These are phyloP conservation scores for Amanita exitialis DNA, from an alignment of 768 basidiomycete species.

Conservation along the genomic window DNA sequence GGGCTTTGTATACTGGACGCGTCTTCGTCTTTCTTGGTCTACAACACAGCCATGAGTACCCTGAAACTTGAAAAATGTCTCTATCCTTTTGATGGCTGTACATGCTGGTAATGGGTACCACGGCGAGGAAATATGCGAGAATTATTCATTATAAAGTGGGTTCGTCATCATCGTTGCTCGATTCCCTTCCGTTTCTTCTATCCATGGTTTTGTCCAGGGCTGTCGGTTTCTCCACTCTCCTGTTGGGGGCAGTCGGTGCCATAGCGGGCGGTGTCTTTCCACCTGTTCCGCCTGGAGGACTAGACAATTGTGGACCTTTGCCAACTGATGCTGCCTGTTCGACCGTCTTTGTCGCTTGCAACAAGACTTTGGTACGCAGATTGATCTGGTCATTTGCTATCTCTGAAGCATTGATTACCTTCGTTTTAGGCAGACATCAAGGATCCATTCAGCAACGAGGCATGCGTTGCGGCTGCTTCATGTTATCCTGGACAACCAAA, in stretches of 20 bases:
- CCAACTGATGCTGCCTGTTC: conserved; percentile 7
- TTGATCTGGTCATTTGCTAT: neutral
- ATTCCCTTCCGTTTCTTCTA: neutral
- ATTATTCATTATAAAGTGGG: neutral
- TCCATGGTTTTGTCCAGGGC: neutral
- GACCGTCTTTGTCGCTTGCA: conserved; percentile 8
- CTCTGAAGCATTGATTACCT: neutral
- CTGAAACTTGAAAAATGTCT: no score
- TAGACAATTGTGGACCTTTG: conserved; percentile 4
- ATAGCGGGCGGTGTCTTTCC: conserved; percentile 8
- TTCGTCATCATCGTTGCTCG: neutral
- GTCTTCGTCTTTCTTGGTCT: no score
- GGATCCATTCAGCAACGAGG: conserved; percentile 6
- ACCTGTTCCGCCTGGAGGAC: neutral
- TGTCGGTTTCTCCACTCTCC: neutral
- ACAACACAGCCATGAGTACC: no score
- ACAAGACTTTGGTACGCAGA: conserved; percentile 6
- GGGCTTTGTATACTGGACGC: no score
- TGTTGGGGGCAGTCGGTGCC: neutral
- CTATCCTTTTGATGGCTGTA: no score
- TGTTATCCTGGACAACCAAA: conserved; percentile 6
- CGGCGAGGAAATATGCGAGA: neutral
- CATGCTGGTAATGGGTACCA: neutral
- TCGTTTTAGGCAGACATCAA: neutral
- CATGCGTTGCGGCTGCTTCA: conserved; percentile 9